phyloP scores from a whole-genome alignment of 345 rosid species.

The Cardamine occulta region DNA sequence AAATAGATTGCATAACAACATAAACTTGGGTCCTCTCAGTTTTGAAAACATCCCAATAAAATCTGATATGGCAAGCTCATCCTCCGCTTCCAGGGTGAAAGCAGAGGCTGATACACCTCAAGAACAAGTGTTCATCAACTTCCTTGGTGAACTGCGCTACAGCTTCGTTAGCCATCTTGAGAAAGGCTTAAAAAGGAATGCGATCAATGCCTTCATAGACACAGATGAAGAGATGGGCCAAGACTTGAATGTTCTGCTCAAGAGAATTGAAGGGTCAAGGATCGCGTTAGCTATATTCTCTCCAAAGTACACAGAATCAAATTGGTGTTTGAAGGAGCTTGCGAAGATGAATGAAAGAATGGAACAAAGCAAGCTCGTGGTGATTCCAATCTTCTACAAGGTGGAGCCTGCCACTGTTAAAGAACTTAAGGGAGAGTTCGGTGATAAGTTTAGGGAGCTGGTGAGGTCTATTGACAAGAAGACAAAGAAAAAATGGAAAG shows the following conservation, averaged over 20 bases:
- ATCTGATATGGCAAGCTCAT: slow-evolving; percentile 11
- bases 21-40: no score
- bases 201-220: slow-evolving; percentile 34
- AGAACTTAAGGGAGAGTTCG: not conserved
- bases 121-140: slow-evolving; percentile 38
- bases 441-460: slow-evolving; percentile 17
- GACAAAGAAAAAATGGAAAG: not conserved
- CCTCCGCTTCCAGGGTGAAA: not conserved
- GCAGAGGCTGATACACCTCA: not conserved
- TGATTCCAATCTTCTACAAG: slow-evolving; percentile 32
- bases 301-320: slow-evolving; percentile 3
- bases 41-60: no score
- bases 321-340: slow-evolving; percentile 27
- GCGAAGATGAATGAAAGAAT: slow-evolving; percentile 7
- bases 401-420: slow-evolving; percentile 15
- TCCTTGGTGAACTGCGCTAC: slow-evolving; percentile 32
- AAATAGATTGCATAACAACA: no score
- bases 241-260: not conserved
- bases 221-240: slow-evolving; percentile 16
- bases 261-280: slow-evolving; percentile 5
- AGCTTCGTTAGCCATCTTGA: slow-evolving; percentile 31
- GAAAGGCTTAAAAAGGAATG: not conserved
- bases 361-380: slow-evolving; percentile 14
- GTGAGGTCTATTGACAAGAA: not conserved
- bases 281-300: slow-evolving; percentile 27